phyloP scores from a whole-genome alignment of 495 filamentous ascomycete species.

The Oleoguttula mirabilis region DNA sequence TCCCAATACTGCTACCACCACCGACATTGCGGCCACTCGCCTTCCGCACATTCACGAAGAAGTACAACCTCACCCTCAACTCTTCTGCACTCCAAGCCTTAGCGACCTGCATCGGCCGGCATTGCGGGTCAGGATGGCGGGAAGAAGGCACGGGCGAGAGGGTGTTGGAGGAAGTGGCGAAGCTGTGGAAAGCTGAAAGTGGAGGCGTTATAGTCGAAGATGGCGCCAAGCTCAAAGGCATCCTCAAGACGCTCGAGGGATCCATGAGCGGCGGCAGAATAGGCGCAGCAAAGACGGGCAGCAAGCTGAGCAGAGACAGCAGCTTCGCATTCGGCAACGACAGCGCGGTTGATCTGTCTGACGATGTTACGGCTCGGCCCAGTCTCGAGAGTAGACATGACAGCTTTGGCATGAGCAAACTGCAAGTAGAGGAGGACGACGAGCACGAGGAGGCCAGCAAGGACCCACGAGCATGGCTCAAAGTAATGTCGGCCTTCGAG shows the following conservation, averaged over 20 bases:
- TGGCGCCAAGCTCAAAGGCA: constrained; percentile 63
- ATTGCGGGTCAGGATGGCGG: constrained; percentile 92
- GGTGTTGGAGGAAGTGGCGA: constrained; percentile 81
- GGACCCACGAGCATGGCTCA: constrained; percentile 66
- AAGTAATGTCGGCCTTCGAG: constrained; percentile 66
- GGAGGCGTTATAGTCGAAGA: constrained; percentile 85
- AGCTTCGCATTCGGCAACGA: constrained; percentile 38
- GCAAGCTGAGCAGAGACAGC: constrained; percentile 44
- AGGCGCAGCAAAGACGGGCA: constrained; percentile 13
- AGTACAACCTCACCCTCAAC: constrained; percentile 87
- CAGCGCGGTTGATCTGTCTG: constrained; percentile 7
- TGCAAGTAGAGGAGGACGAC: constrained; percentile 49
- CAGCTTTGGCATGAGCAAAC: constrained; percentile 50
- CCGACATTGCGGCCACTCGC: constrained; percentile 79
- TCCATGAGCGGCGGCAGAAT: constrained; percentile 74
- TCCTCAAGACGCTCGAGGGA: constrained; percentile 68
- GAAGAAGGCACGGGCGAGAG: constrained; percentile 88
- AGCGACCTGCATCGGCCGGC: constrained; percentile 76
- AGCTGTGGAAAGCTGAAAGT: constrained; percentile 71
- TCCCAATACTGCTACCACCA: constrained; percentile 79
- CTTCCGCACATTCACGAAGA: constrained; percentile 94
- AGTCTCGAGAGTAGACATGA: constrained; percentile 37
- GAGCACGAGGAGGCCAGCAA: constrained; percentile 41
- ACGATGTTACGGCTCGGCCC: not conserved
- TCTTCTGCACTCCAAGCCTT: constrained; percentile 73